Evolutionary conservation across 179 eudicot genomes (phyloP).

Genomic region (Dionaea muscipula): DNA sequence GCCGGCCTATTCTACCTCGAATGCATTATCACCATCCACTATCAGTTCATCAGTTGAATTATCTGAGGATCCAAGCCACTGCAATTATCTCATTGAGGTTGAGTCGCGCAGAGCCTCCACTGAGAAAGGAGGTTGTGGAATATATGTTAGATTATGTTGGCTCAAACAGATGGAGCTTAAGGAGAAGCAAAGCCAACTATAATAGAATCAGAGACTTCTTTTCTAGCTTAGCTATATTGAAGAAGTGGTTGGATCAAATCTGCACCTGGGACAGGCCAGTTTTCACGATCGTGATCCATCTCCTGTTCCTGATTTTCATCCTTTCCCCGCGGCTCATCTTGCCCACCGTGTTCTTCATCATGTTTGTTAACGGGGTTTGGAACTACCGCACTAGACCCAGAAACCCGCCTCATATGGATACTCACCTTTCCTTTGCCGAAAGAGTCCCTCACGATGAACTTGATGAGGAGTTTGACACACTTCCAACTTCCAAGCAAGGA

Average conservation of each 20-base stretch:
- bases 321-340: conserved; percentile 49
- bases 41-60: conserved; percentile 29
- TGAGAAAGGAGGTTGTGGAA: conserved; percentile 37
- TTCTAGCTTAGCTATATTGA: background rate
- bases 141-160: conserved; percentile 43
- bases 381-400: conserved; percentile 42
- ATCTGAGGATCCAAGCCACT: conserved; percentile 25
- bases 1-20: conserved; percentile 24
- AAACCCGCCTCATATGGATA: conserved; percentile 46
- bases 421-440: conserved; percentile 37
- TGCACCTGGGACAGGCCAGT: conserved; percentile 48
- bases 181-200: conserved; percentile 36
- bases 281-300: conserved; percentile 34
- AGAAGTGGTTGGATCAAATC: conserved; percentile 39
- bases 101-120: conserved; percentile 26
- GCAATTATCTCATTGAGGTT: conserved; percentile 23
- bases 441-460: conserved; percentile 37
- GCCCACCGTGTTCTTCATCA: conserved; percentile 39
- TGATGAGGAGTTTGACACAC: conserved; percentile 49
- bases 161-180: conserved; percentile 39
- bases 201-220: background rate
- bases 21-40: conserved; percentile 36
- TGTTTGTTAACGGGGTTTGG: conserved; percentile 43
- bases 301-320: conserved; percentile 37
- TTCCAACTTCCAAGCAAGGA: conserved; percentile 43